Base-by-base conservation (phyloP, 2,329 filamentous ascomycete genomes). In the Talaromyces atroroseus region DNA sequence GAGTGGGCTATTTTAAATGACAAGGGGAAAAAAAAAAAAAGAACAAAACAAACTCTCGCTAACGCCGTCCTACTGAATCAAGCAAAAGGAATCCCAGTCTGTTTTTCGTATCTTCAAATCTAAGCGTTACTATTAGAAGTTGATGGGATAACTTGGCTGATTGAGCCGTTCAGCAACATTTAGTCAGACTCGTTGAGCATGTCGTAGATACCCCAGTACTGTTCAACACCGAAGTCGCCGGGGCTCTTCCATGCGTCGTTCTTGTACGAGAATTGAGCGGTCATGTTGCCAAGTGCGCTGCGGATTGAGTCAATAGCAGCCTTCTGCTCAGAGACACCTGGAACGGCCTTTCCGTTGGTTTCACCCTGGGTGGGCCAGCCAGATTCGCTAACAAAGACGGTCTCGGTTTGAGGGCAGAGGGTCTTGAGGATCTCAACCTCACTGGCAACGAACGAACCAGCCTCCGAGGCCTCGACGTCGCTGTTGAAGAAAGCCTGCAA, bases 401-500 rank as follows among this genome's bases (percentile, higher is more conserved):
- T 86, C 38, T 82, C 76, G 23, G 14, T 53, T 70, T 81, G 82
- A 42, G 78, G 71, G 83, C 92, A 97, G 65, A 90, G 77, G 64
- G 73, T 71, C 70, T 84, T 76, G 61, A 95, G 85, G 62, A 89
- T 79, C 48, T 83, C 76, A 62, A 96, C 82, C 81, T 96, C 86
- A 65, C 79, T 69, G 62, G 80, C 76, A 65, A 92, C 88, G 72
- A 96, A 96, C 52, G 77, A 71, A 70, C 92, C 92, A 55, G 92
- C 91, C 51, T 81, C 68, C 3, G 74, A 66, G 59, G 91, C 82
- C 23, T 75, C 68, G 62, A 86, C 81, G 58, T 81, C 77, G 47
- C 83, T 70, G 80, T 95, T 95, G 87, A 96, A 97, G 87, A 88
- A 96, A 64, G 92, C 86, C 79, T 97, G 92, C 67, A 95, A 85